Percentiles rank a stretch among this genome's conserved stretches.
Evolutionary conservation across 1,284 basidiomycete species (phyloP).

Genomic region (Boletus smithii): DNA sequence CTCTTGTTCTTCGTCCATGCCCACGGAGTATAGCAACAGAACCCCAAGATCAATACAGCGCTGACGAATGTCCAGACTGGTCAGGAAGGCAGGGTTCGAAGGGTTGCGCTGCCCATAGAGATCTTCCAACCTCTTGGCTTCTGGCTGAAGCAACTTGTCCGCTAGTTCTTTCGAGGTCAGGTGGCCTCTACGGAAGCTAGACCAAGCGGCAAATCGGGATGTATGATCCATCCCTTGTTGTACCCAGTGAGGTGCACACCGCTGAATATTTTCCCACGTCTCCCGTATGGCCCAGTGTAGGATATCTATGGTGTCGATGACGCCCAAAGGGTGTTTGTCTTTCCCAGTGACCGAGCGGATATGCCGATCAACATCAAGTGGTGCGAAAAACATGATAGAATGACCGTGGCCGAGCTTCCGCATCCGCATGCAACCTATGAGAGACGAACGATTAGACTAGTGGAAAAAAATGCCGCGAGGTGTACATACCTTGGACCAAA

Average conservation of each 20-base stretch:
- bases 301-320: conserved; percentile 33
- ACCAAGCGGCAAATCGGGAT: conserved; percentile 34
- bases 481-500: too few species aligned
- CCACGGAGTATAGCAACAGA: conserved; percentile 13
- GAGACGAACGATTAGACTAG: too few species aligned
- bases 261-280: too few species aligned
- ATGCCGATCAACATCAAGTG: conserved; percentile 40
- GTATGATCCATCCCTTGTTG: conserved; percentile 44
- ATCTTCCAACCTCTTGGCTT: too few species aligned
- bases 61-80: conserved; percentile 27
- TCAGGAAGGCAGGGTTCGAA: too few species aligned
- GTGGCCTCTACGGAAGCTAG: conserved; percentile 7
- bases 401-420: too few species aligned
- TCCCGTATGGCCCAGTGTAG: conserved; percentile 43
- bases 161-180: conserved; percentile 14
- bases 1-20: conserved; percentile 44
- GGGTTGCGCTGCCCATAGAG: too few species aligned
- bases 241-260: conserved; percentile 43
- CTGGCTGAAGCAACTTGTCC: conserved; percentile 35
- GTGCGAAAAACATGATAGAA: too few species aligned
- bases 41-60: too few species aligned
- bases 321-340: conserved; percentile 1
- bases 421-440: too few species aligned
- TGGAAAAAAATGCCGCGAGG: too few species aligned
- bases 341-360: conserved; percentile 35